A percentile compares a stretch with the other conserved stretches of the same genome.
These are phyloP conservation scores for Plenodomus lindquistii DNA, from an alignment of 2,329 filamentous ascomycete species.

Conservation along the genomic window DNA sequence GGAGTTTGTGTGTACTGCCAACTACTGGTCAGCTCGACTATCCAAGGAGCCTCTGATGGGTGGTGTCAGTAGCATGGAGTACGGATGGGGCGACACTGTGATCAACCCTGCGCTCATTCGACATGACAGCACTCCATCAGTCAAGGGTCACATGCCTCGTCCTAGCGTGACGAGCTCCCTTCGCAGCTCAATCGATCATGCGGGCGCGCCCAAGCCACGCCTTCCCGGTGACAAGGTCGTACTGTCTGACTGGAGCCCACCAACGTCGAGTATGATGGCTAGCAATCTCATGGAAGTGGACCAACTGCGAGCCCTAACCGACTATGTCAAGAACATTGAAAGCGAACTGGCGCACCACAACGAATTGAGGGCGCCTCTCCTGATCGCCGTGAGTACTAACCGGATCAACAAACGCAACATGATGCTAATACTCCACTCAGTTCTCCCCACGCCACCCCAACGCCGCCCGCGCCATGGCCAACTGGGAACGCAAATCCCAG, in stretches of 20 bases:
- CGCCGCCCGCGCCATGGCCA: conserved; percentile 80
- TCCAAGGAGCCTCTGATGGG: conserved; percentile 92
- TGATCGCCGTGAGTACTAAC: conserved; percentile 66
- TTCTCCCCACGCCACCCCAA: conserved; percentile 86
- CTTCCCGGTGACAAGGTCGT: conserved; percentile 82
- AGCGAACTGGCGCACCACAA: conserved; percentile 86
- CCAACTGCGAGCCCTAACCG: conserved; percentile 73
- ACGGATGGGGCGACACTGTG: conserved; percentile 89
- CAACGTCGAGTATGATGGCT: conserved; percentile 86
- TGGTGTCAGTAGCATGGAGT: conserved; percentile 95
- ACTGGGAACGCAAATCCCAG: conserved; percentile 95
- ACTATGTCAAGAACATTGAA: conserved; percentile 85
- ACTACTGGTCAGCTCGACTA: conserved; percentile 95
- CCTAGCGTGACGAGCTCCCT: conserved; percentile 65
- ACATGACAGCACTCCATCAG: conserved; percentile 40
- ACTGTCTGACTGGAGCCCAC: conserved; percentile 87
- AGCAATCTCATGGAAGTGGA: conserved; percentile 78
- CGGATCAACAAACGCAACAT: not conserved
- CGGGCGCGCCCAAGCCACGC: conserved; percentile 62
- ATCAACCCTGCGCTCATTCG: conserved; percentile 61
- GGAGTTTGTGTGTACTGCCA: conserved; percentile 91
- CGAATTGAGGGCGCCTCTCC: conserved; percentile 82
- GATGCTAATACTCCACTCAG: conserved; percentile 33
- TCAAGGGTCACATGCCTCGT: conserved; percentile 46
- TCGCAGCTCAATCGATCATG: conserved; percentile 61